Conservation (phyloP, 495 filamentous ascomycete genomes). For the Hyphodiscus hymeniophilus region DNA sequence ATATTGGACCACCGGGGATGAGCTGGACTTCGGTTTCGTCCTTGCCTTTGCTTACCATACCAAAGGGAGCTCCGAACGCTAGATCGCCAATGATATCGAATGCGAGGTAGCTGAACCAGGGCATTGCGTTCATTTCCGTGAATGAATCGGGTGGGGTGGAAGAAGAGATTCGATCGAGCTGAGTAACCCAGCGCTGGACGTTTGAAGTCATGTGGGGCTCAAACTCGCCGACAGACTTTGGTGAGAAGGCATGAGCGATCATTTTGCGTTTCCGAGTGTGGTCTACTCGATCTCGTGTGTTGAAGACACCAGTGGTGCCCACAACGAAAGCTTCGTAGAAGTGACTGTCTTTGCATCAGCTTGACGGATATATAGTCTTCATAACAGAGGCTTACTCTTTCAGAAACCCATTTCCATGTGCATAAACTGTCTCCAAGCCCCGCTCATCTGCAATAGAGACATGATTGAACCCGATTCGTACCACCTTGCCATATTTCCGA, state of each 20-base stretch:
- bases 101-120: constrained; percentile 92
- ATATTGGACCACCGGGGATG: constrained; percentile 38
- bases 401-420: constrained; percentile 62
- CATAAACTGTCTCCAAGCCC: constrained; percentile 54
- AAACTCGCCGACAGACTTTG: constrained; percentile 72
- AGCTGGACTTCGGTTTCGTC: constrained; percentile 43
- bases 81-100: constrained; percentile 85
- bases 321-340: constrained; percentile 90
- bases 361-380: background rate
- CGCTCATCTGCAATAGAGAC: constrained; percentile 22
- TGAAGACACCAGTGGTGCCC: constrained; percentile 73
- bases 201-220: constrained; percentile 81
- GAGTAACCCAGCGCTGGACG: constrained; percentile 58
- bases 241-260: constrained; percentile 73
- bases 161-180: constrained; percentile 50
- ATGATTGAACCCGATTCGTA: constrained; percentile 31
- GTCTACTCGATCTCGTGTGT: constrained; percentile 74
- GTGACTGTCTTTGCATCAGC: background rate
- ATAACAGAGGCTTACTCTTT: constrained; percentile 42
- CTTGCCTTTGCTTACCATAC: constrained; percentile 49
- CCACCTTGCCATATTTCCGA: constrained; percentile 30
- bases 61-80: constrained; percentile 46
- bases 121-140: constrained; percentile 60
- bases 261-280: constrained; percentile 85
- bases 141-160: constrained; percentile 38